phyloP scores from a whole-genome alignment of 805 yeast genomes.

The Metschnikowia borealis region DNA sequence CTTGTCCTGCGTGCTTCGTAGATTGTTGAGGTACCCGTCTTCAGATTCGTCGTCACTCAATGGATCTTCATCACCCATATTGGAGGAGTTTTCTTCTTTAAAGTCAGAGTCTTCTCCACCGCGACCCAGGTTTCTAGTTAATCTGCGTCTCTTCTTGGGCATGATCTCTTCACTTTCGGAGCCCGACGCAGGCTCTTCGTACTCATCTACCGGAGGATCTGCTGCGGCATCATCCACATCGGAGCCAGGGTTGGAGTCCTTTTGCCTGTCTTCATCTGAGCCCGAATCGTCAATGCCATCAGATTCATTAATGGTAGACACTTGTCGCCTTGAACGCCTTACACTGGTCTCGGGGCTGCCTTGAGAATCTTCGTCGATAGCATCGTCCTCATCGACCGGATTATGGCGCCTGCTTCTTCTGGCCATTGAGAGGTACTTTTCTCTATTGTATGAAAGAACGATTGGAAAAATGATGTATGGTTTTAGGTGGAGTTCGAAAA shows the following conservation, averaged over 20 bases:
- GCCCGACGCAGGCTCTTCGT: conserved; percentile 11
- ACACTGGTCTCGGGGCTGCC: conserved; percentile 2
- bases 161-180: conserved; percentile 9
- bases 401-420: conserved; percentile 15
- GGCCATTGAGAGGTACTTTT: conserved; percentile 13
- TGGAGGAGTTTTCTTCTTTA: conserved; percentile 13
- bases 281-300: conserved; percentile 8
- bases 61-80: conserved; percentile 8
- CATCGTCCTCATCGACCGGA: conserved; percentile 11
- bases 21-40: conserved; percentile 19
- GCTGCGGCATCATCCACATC: conserved; percentile 11
- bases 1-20: conserved; percentile 23
- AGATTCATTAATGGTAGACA: conserved; percentile 14
- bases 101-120: conserved; percentile 20
- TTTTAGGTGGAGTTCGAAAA: background rate
- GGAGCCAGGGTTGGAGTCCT: conserved; percentile 4
- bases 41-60: conserved; percentile 12
- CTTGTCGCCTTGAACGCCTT: conserved; percentile 12
- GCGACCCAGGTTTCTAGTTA: conserved; percentile 4
- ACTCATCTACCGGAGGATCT: conserved; percentile 2
- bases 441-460: conserved; percentile 13
- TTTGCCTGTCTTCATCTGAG: background rate
- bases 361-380: background rate
- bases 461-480: conserved; percentile 11
- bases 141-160: conserved; percentile 14